A percentile compares a stretch with the other conserved stretches of the same genome.
Evolutionary conservation across 352 stramenopile genomes (phyloP).

Genomic region (Phytophthora sp.): DNA sequence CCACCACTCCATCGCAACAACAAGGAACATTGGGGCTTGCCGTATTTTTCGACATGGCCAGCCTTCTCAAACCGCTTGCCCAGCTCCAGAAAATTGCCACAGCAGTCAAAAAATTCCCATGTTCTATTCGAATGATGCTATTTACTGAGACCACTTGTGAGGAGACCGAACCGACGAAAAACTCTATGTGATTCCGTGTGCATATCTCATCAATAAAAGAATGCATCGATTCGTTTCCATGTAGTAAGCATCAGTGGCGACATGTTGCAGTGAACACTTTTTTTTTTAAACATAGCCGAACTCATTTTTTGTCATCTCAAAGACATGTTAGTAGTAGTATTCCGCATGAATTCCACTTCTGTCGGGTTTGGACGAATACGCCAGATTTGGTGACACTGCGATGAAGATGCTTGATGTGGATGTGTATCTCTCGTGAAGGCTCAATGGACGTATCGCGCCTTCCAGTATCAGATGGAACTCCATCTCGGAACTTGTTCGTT

Average conservation of each 20-base stretch:
- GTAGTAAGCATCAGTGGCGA: too few relatives aligned
- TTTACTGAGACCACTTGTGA: slow-evolving; percentile 10
- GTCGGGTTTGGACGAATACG: too few relatives aligned
- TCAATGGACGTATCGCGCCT: slow-evolving; percentile 48
- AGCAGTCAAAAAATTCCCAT: slow-evolving; percentile 9
- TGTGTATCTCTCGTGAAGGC: slow-evolving; percentile 35
- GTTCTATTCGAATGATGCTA: slow-evolving; percentile 6
- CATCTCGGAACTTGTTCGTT: slow-evolving; percentile 47
- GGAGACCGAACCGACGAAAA: neutral
- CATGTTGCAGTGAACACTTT: too few relatives aligned
- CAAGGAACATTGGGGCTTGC: neutral
- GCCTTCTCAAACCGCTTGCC: slow-evolving; percentile 11
- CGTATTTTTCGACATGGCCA: slow-evolving; percentile 18
- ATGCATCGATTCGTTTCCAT: neutral
- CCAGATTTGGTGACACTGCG: slow-evolving; percentile 2
- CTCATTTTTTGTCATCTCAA: too few relatives aligned
- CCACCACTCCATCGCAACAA: neutral
- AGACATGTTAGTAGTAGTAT: too few relatives aligned
- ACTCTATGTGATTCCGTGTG: neutral
- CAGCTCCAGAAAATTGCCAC: slow-evolving; percentile 7
- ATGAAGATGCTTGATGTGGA: slow-evolving; percentile 38
- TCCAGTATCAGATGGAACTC: slow-evolving; percentile 28
- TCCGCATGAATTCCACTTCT: too few relatives aligned
- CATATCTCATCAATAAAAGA: neutral
- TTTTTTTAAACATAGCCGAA: too few relatives aligned